Conservation (phyloP, 2,329 filamentous ascomycete genomes). For the Colletotrichum sp. region DNA sequence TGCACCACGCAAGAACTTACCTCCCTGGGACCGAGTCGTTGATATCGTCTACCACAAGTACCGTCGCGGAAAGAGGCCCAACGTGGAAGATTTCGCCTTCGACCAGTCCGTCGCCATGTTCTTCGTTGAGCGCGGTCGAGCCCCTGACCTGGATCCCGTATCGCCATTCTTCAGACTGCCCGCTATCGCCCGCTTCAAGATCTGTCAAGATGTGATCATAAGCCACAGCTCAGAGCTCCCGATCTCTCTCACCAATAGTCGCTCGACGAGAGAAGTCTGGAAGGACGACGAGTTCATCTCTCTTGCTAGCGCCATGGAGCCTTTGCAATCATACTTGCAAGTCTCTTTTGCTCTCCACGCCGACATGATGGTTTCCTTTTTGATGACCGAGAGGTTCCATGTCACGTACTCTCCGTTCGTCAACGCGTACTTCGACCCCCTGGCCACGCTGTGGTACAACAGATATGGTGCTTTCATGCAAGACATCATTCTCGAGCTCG, state of each 20-base stretch:
- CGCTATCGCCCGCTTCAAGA: constrained; percentile 27
- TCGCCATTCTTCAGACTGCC: constrained; percentile 30
- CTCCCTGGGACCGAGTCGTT: constrained; percentile 40
- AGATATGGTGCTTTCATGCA: constrained; percentile 39
- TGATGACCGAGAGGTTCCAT: constrained; percentile 41
- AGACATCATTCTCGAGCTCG: constrained; percentile 43
- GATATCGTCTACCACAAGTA: constrained; percentile 38
- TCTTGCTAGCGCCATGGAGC: constrained; percentile 28
- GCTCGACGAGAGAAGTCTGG: constrained; percentile 37
- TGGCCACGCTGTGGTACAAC: constrained; percentile 39
- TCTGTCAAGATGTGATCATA: constrained; percentile 30
- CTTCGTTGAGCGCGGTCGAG: constrained; percentile 21
- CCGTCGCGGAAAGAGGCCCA: background rate
- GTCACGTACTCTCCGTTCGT: constrained; percentile 43
- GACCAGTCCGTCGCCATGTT: constrained; percentile 26
- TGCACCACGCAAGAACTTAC: constrained; percentile 19
- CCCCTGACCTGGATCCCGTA: background rate
- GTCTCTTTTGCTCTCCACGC: constrained; percentile 40
- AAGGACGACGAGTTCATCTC: constrained; percentile 35
- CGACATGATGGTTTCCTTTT: constrained; percentile 39
- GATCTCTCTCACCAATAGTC: constrained; percentile 30
- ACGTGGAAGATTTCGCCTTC: constrained; percentile 13
- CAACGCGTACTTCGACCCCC: constrained; percentile 32
- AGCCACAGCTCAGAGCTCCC: constrained; percentile 24
- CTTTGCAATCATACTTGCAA: constrained; percentile 29